A percentile compares a stretch with the other conserved stretches of the same genome.
phyloP scores from a whole-genome alignment of 1,284 basidiomycete species.

The Apiotrichum gracile region DNA sequence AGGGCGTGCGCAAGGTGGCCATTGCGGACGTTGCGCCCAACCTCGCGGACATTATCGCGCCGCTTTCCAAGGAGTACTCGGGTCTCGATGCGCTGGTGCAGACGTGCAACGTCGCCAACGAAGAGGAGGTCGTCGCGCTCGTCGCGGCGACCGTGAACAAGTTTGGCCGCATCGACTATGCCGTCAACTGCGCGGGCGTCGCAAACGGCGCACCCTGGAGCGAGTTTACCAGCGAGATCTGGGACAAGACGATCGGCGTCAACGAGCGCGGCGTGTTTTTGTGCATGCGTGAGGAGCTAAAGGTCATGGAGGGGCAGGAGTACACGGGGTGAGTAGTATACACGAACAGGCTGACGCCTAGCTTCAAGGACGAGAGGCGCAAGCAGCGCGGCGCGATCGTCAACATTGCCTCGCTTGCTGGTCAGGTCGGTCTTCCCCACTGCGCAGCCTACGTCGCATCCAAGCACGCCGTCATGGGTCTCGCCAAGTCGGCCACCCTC shows the following conservation, averaged over 20 bases:
- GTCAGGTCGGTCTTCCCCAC: neutral
- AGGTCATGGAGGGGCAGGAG: constrained; percentile 19
- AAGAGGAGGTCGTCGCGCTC: constrained; percentile 8
- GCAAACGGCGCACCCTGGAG: constrained; percentile 9
- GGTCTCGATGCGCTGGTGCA: constrained; percentile 3
- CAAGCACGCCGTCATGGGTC: constrained; percentile 22
- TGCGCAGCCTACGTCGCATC: constrained; percentile 8
- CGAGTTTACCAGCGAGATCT: constrained; percentile 14
- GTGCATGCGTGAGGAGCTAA: constrained; percentile 17
- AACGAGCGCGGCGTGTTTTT: constrained; percentile 22
- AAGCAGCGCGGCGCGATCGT: constrained; percentile 22
- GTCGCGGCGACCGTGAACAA: neutral
- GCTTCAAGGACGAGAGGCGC: constrained; percentile 5
- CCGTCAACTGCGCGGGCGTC: constrained; percentile 34
- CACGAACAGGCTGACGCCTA: no score
- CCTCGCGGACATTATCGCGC: no score
- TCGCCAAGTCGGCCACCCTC: constrained; percentile 13
- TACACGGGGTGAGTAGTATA: neutral
- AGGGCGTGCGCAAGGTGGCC: constrained; percentile 4
- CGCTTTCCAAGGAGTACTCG: neutral
- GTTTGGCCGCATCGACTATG: constrained; percentile 35
- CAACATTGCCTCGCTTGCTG: constrained; percentile 16
- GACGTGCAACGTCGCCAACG: constrained; percentile 13
- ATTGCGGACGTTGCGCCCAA: neutral
- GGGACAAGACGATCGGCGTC: constrained; percentile 27